Evolutionary conservation across 495 filamentous ascomycete species (phyloP).

Genomic region (Penicillium simplicissimum): DNA sequence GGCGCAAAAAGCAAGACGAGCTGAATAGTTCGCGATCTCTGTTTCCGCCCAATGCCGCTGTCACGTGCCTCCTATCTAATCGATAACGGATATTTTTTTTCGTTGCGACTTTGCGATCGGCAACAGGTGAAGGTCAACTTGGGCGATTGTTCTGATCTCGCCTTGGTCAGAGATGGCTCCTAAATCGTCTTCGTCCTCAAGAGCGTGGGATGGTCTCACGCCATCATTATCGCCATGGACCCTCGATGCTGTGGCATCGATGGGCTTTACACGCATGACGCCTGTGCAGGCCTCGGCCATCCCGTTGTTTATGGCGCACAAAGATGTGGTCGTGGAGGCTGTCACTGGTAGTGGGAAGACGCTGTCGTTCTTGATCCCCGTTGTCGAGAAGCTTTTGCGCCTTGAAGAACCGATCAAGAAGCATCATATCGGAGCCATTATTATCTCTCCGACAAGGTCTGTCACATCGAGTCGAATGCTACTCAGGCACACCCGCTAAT

Average conservation of each 20-base stretch:
- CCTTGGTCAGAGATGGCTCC: constrained; percentile 34
- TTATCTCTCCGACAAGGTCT: constrained; percentile 83
- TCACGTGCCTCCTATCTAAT: constrained; percentile 32
- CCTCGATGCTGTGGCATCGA: constrained; percentile 75
- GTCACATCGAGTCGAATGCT: constrained; percentile 1
- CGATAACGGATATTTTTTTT: constrained; percentile 35
- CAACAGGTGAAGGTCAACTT: neutral
- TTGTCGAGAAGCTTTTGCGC: constrained; percentile 81
- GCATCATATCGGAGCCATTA: constrained; percentile 85
- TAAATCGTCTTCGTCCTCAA: constrained; percentile 41
- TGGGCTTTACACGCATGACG: constrained; percentile 87
- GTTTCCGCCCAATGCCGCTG: constrained; percentile 28
- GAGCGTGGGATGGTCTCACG: constrained; percentile 78
- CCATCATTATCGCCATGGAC: constrained; percentile 88
- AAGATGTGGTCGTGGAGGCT: constrained; percentile 96
- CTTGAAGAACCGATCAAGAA: constrained; percentile 76
- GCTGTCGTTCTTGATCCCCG: constrained; percentile 82
- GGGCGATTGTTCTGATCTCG: neutral
- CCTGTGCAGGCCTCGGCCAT: constrained; percentile 94
- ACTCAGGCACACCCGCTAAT: constrained; percentile 15
- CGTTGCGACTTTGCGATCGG: constrained; percentile 1
- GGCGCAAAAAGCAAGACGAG: constrained; percentile 25
- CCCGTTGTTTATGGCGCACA: constrained; percentile 87
- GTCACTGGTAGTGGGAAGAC: constrained; percentile 97
- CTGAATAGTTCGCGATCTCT: constrained; percentile 21